A percentile compares a stretch with the other conserved stretches of the same genome.
Evolutionary conservation across 441 rosid species (phyloP).

Genomic region (Pelargonium cotyledonis): DNA sequence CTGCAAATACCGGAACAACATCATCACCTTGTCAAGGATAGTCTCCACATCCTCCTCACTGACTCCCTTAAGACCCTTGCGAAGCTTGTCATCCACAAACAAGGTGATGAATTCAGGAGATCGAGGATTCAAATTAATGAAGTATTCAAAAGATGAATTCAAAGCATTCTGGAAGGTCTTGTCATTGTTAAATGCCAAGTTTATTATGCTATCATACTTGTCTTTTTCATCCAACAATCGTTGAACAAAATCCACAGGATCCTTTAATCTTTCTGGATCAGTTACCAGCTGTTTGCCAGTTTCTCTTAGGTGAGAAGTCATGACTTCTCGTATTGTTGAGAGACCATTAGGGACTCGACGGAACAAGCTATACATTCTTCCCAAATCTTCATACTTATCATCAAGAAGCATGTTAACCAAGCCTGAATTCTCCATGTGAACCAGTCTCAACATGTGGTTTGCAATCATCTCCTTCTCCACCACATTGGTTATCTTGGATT

Average conservation of each 20-base stretch:
- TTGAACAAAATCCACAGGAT: slow-evolving; percentile 92
- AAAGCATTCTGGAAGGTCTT: slow-evolving; percentile 91
- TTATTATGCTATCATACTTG: slow-evolving; percentile 71
- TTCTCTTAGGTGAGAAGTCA: slow-evolving; percentile 89
- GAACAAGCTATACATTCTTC: slow-evolving; percentile 83
- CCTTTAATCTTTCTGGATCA: slow-evolving; percentile 87
- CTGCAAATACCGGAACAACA: slow-evolving; percentile 91
- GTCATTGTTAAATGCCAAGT: slow-evolving; percentile 63
- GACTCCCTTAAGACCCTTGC: slow-evolving; percentile 82
- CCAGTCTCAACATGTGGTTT: slow-evolving; percentile 86
- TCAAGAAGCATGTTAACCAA: slow-evolving; percentile 88
- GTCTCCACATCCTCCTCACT: slow-evolving; percentile 84
- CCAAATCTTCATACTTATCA: slow-evolving; percentile 76
- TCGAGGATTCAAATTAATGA: slow-evolving; percentile 79
- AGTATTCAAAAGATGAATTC: slow-evolving; percentile 84
- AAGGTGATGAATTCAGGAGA: slow-evolving; percentile 88
- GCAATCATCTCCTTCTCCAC: slow-evolving; percentile 97
- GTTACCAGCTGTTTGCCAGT: slow-evolving; percentile 86
- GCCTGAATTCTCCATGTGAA: slow-evolving; percentile 97
- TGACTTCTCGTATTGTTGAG: slow-evolving; percentile 62
- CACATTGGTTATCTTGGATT: slow-evolving; percentile 78
- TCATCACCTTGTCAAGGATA: slow-evolving; percentile 94
- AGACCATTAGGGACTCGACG: slow-evolving; percentile 88
- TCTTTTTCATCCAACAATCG: slow-evolving; percentile 83
- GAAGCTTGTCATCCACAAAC: slow-evolving; percentile 87